Conservation (phyloP, 495 filamentous ascomycete genomes). For the Lepraria neglecta region DNA sequence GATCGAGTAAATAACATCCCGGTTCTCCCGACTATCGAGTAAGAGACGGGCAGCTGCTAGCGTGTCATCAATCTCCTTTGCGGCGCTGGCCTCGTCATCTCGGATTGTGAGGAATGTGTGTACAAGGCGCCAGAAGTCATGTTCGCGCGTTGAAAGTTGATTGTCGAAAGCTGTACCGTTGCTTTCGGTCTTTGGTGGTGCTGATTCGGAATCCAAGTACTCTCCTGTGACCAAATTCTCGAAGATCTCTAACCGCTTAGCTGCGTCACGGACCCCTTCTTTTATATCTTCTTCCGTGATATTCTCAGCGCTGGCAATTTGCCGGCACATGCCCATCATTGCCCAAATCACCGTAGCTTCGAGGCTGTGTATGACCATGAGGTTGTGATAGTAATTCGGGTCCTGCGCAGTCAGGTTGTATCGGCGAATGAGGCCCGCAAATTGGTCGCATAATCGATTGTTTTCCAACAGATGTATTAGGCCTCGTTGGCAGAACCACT, state of each 20-base stretch:
- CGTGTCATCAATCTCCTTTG: conserved; percentile 57
- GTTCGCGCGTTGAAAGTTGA: conserved; percentile 52
- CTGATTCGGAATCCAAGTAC: conserved; percentile 52
- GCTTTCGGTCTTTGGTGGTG: conserved; percentile 42
- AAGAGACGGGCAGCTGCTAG: conserved; percentile 57
- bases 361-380: conserved; percentile 47
- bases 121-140: conserved; percentile 76
- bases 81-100: conserved; percentile 53
- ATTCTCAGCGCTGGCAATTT: conserved; percentile 28
- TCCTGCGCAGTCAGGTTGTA: conserved; percentile 31
- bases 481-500: conserved; percentile 63
- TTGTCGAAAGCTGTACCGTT: conserved; percentile 39
- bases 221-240: conserved; percentile 67
- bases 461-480: conserved; percentile 50
- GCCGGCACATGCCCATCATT: conserved; percentile 47
- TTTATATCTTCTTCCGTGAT: conserved; percentile 34
- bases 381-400: conserved; percentile 41
- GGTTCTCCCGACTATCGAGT: conserved; percentile 73
- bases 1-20: conserved; percentile 88
- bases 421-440: conserved; percentile 52
- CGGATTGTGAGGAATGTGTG: conserved; percentile 63
- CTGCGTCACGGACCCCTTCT: conserved; percentile 56
- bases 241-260: conserved; percentile 62
- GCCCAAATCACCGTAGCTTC: conserved; percentile 70
- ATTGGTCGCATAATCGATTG: conserved; percentile 52